These are phyloP conservation scores for Pilobolus umbonatus DNA, from an alignment of 192 early-diverging fungal genomes.

Conservation along the genomic window DNA sequence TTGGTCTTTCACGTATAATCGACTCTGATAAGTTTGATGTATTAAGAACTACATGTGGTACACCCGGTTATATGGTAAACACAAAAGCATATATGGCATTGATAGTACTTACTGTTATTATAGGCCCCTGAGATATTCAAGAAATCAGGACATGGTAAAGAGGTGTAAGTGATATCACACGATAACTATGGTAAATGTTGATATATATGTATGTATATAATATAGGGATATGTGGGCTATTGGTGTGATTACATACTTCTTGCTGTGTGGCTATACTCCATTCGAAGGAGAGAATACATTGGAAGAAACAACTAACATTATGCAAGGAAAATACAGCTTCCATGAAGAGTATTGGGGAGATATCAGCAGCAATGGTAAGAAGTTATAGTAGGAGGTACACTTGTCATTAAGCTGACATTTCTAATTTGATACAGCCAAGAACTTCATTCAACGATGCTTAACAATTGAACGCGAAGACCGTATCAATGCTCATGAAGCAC, in stretches of 20 bases:
- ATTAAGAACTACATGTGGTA: constrained; percentile 70
- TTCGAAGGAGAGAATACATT: constrained; percentile 55
- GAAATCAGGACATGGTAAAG: constrained; percentile 62
- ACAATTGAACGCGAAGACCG: constrained; percentile 61
- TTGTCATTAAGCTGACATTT: neutral
- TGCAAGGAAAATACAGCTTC: constrained; percentile 60
- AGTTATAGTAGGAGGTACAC: neutral
- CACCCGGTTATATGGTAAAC: constrained; percentile 73
- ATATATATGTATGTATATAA: neutral
- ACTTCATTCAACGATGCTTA: constrained; percentile 70
- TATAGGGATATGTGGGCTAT: constrained; percentile 72
- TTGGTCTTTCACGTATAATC: constrained; percentile 70
- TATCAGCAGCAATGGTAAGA: constrained; percentile 45
- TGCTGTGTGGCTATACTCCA: constrained; percentile 68
- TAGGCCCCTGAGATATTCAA: constrained; percentile 57
- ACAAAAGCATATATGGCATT: neutral
- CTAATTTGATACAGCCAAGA: constrained; percentile 41
- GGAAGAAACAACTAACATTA: constrained; percentile 53
- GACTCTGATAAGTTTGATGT: constrained; percentile 52
- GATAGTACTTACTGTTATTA: neutral
- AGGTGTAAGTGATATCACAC: constrained; percentile 42
- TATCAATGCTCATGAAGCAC: constrained; percentile 69
- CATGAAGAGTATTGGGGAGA: constrained; percentile 62
- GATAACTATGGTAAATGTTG: neutral
- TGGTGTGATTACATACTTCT: constrained; percentile 72